Conservation (phyloP, 768 basidiomycete genomes). For the Trametes cinnabarina region DNA sequence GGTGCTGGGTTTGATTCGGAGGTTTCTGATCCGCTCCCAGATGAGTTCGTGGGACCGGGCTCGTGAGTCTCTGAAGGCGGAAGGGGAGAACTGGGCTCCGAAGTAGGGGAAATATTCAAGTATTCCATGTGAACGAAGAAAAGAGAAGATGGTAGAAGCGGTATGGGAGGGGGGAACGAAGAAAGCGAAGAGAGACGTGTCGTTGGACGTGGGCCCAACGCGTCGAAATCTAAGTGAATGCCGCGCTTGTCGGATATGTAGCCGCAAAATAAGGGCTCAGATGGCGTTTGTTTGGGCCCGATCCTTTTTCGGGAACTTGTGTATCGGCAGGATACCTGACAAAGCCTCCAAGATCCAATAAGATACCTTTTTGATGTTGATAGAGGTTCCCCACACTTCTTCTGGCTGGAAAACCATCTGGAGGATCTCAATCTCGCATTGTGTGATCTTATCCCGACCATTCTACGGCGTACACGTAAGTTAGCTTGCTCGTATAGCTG, state of each 20-base stretch:
- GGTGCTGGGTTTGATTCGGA: not conserved
- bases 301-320: not conserved
- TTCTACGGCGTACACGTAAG: constrained; percentile 1
- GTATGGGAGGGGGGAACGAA: not conserved
- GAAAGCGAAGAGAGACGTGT: not conserved
- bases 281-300: constrained; percentile 7
- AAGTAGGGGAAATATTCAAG: not conserved
- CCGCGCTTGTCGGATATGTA: not conserved
- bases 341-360: constrained; percentile 1
- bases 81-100: not conserved
- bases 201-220: not conserved
- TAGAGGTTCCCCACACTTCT: not conserved
- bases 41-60: not conserved
- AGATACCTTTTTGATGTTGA: not conserved
- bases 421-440: not conserved
- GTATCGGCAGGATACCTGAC: constrained; percentile 1
- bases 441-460: not conserved
- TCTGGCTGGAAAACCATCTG: not conserved
- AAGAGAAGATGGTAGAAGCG: not conserved
- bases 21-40: constrained; percentile 1
- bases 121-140: constrained; percentile 1
- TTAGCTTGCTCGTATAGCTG: not conserved
- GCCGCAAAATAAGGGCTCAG: not conserved
- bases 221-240: not conserved
- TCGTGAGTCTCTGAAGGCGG: not conserved